Evolutionary conservation across 2,329 filamentous ascomycete species (phyloP).

Genomic region (Penicillium crustosum): DNA sequence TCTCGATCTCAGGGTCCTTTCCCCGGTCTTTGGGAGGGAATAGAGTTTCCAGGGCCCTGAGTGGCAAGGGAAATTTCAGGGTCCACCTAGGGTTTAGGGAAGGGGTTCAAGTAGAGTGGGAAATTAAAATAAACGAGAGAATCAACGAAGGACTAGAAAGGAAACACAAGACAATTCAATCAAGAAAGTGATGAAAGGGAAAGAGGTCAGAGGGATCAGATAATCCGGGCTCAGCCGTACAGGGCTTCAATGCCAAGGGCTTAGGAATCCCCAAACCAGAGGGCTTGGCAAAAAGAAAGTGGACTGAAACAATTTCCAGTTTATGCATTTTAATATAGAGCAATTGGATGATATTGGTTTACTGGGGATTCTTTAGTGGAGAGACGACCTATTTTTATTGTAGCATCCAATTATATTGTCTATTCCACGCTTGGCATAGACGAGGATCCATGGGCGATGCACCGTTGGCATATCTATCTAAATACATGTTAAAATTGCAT

Average conservation of each 20-base stretch:
- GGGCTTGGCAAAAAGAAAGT: not conserved
- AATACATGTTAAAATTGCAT: too few relatives aligned
- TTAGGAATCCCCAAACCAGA: slow-evolving; percentile 9
- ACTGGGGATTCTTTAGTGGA: not conserved
- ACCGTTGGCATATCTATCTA: not conserved
- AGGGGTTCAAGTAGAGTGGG: too few relatives aligned
- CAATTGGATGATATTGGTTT: not conserved
- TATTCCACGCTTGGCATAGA: not conserved
- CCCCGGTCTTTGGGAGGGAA: slow-evolving; percentile 3
- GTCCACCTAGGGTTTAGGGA: not conserved
- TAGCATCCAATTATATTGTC: not conserved
- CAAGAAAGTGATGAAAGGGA: not conserved
- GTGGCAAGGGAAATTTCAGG: slow-evolving; percentile 7
- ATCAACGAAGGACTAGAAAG: not conserved
- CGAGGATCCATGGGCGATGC: not conserved
- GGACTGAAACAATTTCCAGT: slow-evolving; percentile 4
- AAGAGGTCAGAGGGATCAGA: not conserved
- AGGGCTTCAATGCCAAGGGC: slow-evolving; percentile 14
- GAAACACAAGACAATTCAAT: not conserved
- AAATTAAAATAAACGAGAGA: not conserved
- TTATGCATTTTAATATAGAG: not conserved
- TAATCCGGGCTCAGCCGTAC: not conserved
- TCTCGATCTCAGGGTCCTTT: not conserved
- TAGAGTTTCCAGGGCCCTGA: slow-evolving; percentile 20
- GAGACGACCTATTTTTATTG: not conserved